Evolutionary conservation across 2,329 filamentous ascomycete genomes (phyloP), one percentile per base, ranked within the genome.

Genomic region (Colletotrichum chrysophilum): DNA sequence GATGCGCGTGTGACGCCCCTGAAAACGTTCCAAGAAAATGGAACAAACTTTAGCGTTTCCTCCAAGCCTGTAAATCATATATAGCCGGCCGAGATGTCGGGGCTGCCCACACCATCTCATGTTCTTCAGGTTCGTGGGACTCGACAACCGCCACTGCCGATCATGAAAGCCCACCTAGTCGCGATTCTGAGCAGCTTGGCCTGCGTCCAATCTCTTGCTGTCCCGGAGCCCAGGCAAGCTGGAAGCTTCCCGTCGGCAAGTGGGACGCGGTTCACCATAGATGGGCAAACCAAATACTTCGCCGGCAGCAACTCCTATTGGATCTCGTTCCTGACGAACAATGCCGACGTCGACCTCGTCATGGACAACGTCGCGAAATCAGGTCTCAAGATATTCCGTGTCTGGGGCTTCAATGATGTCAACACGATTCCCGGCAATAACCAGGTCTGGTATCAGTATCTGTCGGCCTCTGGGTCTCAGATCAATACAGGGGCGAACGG

Each of bases 401-500:
- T 92, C 71, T 92, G 91, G 91, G 90, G 90, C 8, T 92, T 92
- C 85, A 91, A 90, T 83, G 89, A 91, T 77, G 89, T 91, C 28
- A 90, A 84, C 12, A 78, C 83, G 1, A 77, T 83, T 32, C 85
- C 85, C 3, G 28, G 71, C 60, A 66, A 48, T 76, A 30, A 82
- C 77, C 43, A 52, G n/a, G 48, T 85, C 83, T 56, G 75, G 84
- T 91, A 88, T 83, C 89, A 91, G 79, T 84, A 86, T 61, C 86
- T 91, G 67, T 88, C 87, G 9, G 82, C 85, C 5, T 83, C 83
- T 8, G 86, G 86, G 5, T 87, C 88, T 5, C 89, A 87, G 21
- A 93, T 93, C 83, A 93, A 93, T 83, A 92, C 88, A 0, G 91
- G 91, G 5, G 80, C 86, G n/a, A 86, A 93, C 78, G 92, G 93